Evolutionary conservation across 257 asterid species (phyloP).

Genomic region (Nicotiana benthamiana): DNA sequence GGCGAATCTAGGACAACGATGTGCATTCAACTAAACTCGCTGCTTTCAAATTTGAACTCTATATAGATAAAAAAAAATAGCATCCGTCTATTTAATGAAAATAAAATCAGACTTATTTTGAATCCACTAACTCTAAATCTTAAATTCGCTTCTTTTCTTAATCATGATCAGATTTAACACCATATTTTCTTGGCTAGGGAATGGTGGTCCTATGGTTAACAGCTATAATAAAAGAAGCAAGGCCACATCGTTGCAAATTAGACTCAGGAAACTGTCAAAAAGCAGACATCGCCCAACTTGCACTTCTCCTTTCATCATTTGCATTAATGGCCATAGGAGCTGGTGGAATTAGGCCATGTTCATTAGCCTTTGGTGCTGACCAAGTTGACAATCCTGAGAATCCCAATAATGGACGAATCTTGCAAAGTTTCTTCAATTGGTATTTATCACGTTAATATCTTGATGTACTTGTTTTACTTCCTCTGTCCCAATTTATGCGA

Average conservation of each 20-base stretch:
- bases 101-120: too few species aligned
- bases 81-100: too few species aligned
- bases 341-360: conserved; percentile 72
- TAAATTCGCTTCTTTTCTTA: not conserved
- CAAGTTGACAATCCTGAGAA: conserved; percentile 48
- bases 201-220: conserved; percentile 43
- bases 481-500: too few species aligned
- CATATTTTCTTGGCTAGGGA: conserved; percentile 30
- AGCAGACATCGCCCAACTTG: conserved; percentile 36
- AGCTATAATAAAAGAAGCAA: conserved; percentile 31
- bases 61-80: too few species aligned
- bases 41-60: too few species aligned
- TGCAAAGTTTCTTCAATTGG: conserved; percentile 63
- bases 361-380: conserved; percentile 79
- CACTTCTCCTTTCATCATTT: conserved; percentile 43
- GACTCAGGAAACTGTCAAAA: conserved; percentile 27
- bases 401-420: conserved; percentile 39
- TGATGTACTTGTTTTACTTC: not conserved
- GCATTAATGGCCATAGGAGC: conserved; percentile 57
- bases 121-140: not conserved
- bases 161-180: not conserved
- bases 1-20: not conserved
- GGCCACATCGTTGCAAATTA: conserved; percentile 36
- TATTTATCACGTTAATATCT: not conserved
- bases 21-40: not conserved